Base-by-base conservation (phyloP, 129 eudicot species). In the Deinandra increscens region DNA sequence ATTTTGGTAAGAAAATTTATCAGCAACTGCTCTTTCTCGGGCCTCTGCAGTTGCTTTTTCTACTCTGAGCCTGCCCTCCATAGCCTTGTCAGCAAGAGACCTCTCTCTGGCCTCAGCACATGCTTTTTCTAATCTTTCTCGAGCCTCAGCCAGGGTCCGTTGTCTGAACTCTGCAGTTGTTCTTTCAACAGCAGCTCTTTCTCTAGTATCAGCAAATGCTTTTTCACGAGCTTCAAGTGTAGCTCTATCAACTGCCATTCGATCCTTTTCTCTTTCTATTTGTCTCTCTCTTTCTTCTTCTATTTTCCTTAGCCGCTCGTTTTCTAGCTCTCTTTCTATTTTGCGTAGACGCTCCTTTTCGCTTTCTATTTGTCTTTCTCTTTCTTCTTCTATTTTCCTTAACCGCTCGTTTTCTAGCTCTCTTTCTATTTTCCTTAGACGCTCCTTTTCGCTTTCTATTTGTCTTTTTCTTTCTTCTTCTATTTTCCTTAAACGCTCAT, bases 71-170 rank as follows among this genome's bases (percentile, higher is more conserved):
- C 86, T 80, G 67, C 83, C 95, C 71, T 86, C 81, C 76, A 84
- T 70, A 45, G 81, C 59, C 79, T 86, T 83, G 42, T 79, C 88
- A 39, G 82, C 84, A 60, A 71, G 31, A 42, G 85, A 70, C 72
- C 83, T 81, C 76, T 86, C 91, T 66, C 95, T 71, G 71, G 91
- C 95, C 81, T 84, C 95, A 11, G 82, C 80, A 76, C 89, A 88
- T 67, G 91, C 96, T 84, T 84, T 94, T 77, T 85, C 99, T 68
- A 90, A 78, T 83, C 92, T 83, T 74, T 87, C 97, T 49, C 97
- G 85, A 51, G 99, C 96, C 83, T 83, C 97, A 45, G 89, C 83
- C 78, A 87, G 72, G 41, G 94, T 89, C 74, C 89, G 84, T 75
- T 90, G 97, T 63, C 97, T 84, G 60, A 75, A 86, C 80, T 90